phyloP scores from a whole-genome alignment of 2,329 filamentous ascomycete genomes.

The Colletotrichum sp. region DNA sequence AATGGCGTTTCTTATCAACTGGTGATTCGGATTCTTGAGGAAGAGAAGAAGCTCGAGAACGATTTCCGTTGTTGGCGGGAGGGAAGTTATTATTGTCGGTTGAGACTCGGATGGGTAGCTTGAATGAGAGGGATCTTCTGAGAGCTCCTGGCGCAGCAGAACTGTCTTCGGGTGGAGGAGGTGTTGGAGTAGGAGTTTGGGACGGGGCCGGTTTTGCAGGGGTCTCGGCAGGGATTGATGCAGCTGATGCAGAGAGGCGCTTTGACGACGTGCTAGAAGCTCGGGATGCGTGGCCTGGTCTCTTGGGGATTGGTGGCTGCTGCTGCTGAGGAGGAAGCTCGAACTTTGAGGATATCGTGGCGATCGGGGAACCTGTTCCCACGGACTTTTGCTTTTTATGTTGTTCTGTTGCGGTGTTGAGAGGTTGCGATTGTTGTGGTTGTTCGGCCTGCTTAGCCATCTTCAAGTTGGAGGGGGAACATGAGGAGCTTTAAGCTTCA shows the following conservation, averaged over 20 bases:
- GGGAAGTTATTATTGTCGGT: constrained; percentile 2
- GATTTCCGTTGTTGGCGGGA: background rate
- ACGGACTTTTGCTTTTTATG: background rate
- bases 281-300: background rate
- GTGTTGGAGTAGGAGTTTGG: background rate
- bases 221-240: background rate
- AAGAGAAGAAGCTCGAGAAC: constrained; percentile 4
- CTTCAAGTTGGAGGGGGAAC: constrained; percentile 2
- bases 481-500: constrained; percentile 15
- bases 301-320: background rate
- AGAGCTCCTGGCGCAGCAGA: constrained; percentile 7
- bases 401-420: background rate
- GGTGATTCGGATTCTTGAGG: background rate
- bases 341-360: background rate
- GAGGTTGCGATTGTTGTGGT: background rate
- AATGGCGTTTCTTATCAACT: background rate
- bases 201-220: background rate
- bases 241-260: constrained; percentile 1
- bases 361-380: constrained; percentile 10
- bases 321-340: background rate
- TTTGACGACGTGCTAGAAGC: constrained; percentile 11
- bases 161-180: background rate
- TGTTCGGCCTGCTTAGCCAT: constrained; percentile 4
- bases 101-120: constrained; percentile 9
- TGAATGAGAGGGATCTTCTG: constrained; percentile 20